phyloP scores from a whole-genome alignment of 1,139 yeast species.

The Zygosaccharomyces sapae region DNA sequence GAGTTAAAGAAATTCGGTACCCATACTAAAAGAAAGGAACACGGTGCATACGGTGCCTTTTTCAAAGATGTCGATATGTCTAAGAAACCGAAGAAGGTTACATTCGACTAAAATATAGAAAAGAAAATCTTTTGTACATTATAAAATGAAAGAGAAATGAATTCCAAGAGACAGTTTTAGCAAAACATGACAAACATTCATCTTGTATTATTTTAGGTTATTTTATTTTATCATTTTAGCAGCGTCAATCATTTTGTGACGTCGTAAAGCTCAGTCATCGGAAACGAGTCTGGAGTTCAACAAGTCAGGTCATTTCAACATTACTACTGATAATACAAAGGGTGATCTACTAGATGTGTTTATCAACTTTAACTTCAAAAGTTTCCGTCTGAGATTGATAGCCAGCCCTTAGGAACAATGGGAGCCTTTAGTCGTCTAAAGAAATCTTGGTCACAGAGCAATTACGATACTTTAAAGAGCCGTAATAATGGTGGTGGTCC shows the following conservation, averaged over 20 bases:
- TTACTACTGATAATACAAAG: not conserved
- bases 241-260: conserved; percentile 1
- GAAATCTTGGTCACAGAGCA: conserved; percentile 2
- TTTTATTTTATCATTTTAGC: not conserved
- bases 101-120: conserved; percentile 44
- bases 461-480: not conserved
- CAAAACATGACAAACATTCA: not conserved
- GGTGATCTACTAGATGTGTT: not conserved
- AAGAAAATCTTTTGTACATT: not conserved
- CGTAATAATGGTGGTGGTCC: not conserved
- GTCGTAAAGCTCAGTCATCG: conserved; percentile 3
- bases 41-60: conserved; percentile 94
- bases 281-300: conserved; percentile 2
- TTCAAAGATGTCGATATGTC: conserved; percentile 85
- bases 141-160: not conserved
- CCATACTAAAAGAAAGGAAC: conserved; percentile 95
- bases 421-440: conserved; percentile 2
- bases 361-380: not conserved
- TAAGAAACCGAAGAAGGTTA: conserved; percentile 87
- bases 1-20: conserved; percentile 93
- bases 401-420: not conserved
- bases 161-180: not conserved
- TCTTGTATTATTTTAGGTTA: not conserved
- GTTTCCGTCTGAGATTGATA: not conserved
- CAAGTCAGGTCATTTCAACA: not conserved